A percentile compares a stretch with the other conserved stretches of the same genome.
phyloP scores from a whole-genome alignment of 2,329 filamentous ascomycete species.

The Ceratocystis lukuohia region DNA sequence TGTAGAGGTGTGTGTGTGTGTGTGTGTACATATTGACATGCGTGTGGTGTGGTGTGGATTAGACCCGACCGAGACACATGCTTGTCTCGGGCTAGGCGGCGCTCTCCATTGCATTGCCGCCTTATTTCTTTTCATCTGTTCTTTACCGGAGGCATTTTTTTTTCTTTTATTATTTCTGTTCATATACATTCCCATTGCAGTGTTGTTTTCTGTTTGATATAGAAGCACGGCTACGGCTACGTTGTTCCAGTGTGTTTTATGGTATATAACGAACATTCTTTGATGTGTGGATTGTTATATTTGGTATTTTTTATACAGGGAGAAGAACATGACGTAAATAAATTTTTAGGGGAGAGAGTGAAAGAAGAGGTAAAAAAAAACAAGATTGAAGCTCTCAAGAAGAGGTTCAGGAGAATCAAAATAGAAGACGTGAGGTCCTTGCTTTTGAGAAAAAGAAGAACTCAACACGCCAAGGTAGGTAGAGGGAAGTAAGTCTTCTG shows the following conservation, averaged over 20 bases:
- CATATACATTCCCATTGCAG: conserved; percentile 14
- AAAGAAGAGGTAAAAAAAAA: no score
- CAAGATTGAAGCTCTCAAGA: not conserved
- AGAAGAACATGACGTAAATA: not conserved
- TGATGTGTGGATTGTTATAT: not conserved
- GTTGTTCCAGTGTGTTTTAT: not conserved
- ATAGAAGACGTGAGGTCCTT: not conserved
- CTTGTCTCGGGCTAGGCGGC: not conserved
- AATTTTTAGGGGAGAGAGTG: not conserved
- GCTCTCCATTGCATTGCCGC: no score
- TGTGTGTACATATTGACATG: conserved; percentile 18
- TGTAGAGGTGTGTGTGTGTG: conserved; percentile 17
- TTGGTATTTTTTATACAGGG: not conserved
- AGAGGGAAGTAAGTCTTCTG: not conserved
- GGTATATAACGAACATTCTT: not conserved
- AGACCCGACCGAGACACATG: conserved; percentile 2
- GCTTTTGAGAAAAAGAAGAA: conserved; percentile 4
- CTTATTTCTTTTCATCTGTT: no score
- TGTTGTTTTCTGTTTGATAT: not conserved
- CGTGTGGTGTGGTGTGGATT: not conserved
- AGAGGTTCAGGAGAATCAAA: not conserved
- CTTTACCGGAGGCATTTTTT: conserved; percentile 9
- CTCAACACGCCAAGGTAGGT: not conserved
- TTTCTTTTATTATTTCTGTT: conserved; percentile 3
- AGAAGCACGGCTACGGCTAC: not conserved